Evolutionary conservation across 2,329 filamentous ascomycete species (phyloP).

Genomic region (Colletotrichum karsti): DNA sequence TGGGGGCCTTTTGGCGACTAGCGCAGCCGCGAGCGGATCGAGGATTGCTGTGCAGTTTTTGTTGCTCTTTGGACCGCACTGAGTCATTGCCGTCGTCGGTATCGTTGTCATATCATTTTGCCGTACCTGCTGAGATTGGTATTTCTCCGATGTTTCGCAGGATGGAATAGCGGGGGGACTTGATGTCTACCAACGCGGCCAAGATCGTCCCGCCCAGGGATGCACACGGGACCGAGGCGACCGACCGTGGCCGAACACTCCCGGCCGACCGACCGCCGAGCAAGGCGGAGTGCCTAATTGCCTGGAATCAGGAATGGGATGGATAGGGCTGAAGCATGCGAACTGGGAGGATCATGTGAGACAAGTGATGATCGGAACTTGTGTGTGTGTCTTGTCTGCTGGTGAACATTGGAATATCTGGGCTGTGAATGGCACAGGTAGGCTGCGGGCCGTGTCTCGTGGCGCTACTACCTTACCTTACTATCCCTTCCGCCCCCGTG

Average conservation of each 20-base stretch:
- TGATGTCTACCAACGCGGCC: neutral
- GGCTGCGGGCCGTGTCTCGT: neutral
- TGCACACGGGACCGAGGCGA: neutral
- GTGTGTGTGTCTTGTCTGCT: neutral
- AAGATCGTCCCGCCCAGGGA: conserved; percentile 8
- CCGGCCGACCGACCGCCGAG: neutral
- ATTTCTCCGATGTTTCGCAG: no score
- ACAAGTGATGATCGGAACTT: neutral
- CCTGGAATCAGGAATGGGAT: neutral
- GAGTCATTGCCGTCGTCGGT: no score
- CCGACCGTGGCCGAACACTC: no score
- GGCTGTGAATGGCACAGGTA: no score
- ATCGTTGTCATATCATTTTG: no score
- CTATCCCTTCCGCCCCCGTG: no score
- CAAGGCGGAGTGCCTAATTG: no score
- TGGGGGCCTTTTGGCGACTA: neutral
- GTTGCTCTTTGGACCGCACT: neutral
- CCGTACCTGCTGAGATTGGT: no score
- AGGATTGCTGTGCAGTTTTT: neutral
- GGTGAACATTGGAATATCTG: neutral
- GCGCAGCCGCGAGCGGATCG: neutral
- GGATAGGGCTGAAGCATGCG: conserved; percentile 7
- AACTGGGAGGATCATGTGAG: neutral
- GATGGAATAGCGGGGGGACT: no score
- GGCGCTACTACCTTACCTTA: neutral